A percentile compares a stretch with the other conserved stretches of the same genome.
phyloP scores from a whole-genome alignment of 1,139 yeast genomes.

The Yamadazyma diddensiae region DNA sequence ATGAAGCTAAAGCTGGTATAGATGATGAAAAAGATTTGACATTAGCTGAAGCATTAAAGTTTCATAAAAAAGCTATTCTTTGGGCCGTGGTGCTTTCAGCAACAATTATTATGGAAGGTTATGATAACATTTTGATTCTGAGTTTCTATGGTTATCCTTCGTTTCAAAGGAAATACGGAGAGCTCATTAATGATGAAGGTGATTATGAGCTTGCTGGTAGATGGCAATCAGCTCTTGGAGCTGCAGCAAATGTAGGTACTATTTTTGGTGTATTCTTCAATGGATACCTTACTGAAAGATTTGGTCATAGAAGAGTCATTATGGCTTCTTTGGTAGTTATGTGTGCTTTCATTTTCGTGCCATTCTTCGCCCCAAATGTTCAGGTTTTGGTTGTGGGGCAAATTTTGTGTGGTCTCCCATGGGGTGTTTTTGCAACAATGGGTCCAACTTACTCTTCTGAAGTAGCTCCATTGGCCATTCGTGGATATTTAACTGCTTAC shows the following conservation, averaged over 20 bases:
- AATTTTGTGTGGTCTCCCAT: constrained; percentile 23
- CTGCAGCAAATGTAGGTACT: constrained; percentile 20
- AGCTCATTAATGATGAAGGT: constrained; percentile 15
- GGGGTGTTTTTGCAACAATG: constrained; percentile 27
- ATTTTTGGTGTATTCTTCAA: constrained; percentile 22
- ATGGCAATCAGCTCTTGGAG: constrained; percentile 24
- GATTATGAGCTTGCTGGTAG: constrained; percentile 18
- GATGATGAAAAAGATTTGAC: constrained; percentile 19
- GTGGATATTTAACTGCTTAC: constrained; percentile 26
- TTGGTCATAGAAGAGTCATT: constrained; percentile 23
- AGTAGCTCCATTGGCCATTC: constrained; percentile 20
- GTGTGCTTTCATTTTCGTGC: constrained; percentile 21
- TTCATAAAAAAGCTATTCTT: constrained; percentile 19
- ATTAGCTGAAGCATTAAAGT: constrained; percentile 16
- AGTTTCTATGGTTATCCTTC: constrained; percentile 25
- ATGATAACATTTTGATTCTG: constrained; percentile 21
- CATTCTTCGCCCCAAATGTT: constrained; percentile 21
- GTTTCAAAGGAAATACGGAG: constrained; percentile 21
- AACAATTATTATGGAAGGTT: constrained; percentile 23
- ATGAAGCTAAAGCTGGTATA: constrained; percentile 20
- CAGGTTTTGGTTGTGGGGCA: constrained; percentile 21
- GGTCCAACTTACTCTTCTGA: constrained; percentile 25
- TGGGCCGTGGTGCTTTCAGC: constrained; percentile 23
- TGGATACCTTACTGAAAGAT: constrained; percentile 22
- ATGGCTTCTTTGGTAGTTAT: constrained; percentile 19